Base-by-base conservation (phyloP, 768 basidiomycete species). In the Suillus sp. region DNA sequence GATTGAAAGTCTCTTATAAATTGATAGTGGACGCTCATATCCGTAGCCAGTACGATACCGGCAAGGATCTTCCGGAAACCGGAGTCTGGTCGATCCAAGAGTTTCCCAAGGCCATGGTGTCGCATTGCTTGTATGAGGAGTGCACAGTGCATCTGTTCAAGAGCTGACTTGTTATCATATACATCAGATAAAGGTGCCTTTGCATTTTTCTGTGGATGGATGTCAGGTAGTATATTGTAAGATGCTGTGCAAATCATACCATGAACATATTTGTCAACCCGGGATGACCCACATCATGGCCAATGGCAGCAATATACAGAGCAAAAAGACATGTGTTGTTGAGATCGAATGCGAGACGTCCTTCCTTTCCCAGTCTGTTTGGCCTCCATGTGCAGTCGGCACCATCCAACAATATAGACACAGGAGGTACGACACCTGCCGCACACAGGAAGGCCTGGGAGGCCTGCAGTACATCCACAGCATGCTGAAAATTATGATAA, bases 401-500 rank as follows among this genome's bases (percentile, higher is more conserved):
- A 61, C 75, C 69, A 47, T 81, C 76, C 43, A 88, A 80, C 48
- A 96, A 78, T 56, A 89, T 83, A 1, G 83, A 82, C 10, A 92
- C 80, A 1, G 91, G 86, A 3, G 97, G 97, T 0, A 95, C 92
- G 72, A 91, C 83, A 35, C 88, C 90, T 18, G 92, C 90, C 34
- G 86, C 81, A 53, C 83, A 83, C 30, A 99, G 81, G 78, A 95
- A 98, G 25, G 85, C 86, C 70, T 97, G 94, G 4, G 88, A 86
- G 0, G 96, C 95, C 72, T 99, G 97, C 25, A 99, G 83, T 18
- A 99, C 97, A 75, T 99, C 97, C 48, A 97, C 80, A 0, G 96
- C 97, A 77, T 99, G 97, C 65, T 93, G 88, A 73, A 96, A 99
- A 72, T 99, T 99, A 81, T 99, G 97, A 75, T 99, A 99, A 32